Evolutionary conservation across 2,329 filamentous ascomycete species (phyloP), one percentile per base, ranked within the genome.

Genomic region (Waltergamsia citrina): DNA sequence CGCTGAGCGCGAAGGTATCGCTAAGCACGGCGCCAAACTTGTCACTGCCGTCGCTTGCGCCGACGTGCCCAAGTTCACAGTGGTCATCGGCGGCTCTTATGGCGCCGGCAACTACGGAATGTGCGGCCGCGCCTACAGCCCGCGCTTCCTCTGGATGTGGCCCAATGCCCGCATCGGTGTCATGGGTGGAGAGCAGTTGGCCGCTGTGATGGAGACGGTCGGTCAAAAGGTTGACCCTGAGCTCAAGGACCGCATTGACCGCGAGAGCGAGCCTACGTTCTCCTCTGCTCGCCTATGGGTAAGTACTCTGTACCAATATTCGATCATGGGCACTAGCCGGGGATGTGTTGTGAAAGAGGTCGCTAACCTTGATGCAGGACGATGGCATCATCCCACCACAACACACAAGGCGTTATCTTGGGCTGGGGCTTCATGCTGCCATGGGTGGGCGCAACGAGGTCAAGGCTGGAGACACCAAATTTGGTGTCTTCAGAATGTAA

Each of bases 61-160:
- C 4, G 78, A 92, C 44, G 90, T 96, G 27, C 90, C 92, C 45
- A 96, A 98, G 59, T 90, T 96, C 52, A 98, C 92, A 1, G 85
- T 98, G 12, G 85, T 98, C 1, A 81, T 95, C n/a, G 92, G 92
- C 17, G 84, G 83, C 20, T 88, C 81, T 54, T 92, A 92, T 43
- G 90, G 90, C 38, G 90, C 90, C 7, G 92, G 92, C 4, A 98
- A 96, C 59, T 98, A 98, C 54, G 92, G 90, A 48, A 98, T 98
- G 92, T 96, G 86, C 53, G 92, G 92, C 16, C 74, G 92, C 33
- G 90, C 92, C 3, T 98, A 95, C 59, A 77, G 75, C n/a, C 90
- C 90, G 0, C 70, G 87, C 10, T 86, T 96, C 57, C 60, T 96
- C 40, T 95, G 86, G 78, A 93, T 90, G 70, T 98, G 92, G 92